These are phyloP conservation scores for Stephania yunnanensis DNA, from an alignment of 164 flowering plant genomes.

Conservation along the genomic window DNA sequence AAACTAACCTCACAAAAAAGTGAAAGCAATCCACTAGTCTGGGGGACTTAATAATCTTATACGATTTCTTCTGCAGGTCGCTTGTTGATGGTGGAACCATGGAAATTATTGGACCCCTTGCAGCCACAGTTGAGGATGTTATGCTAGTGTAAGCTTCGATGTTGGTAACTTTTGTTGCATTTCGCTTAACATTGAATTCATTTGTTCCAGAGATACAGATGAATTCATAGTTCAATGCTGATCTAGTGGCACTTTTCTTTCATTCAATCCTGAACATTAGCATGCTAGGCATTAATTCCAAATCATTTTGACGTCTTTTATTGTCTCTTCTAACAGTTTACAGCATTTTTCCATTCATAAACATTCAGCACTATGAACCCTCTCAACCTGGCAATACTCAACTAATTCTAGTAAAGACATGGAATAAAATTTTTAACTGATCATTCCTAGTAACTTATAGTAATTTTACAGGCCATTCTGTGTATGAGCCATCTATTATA, in stretches of 20 bases:
- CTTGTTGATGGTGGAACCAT: slow-evolving; percentile 79
- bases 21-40: not conserved
- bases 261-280: not conserved
- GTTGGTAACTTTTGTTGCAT: not conserved
- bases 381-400: not conserved
- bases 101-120: slow-evolving; percentile 81
- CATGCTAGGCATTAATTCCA: not conserved
- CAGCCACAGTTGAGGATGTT: slow-evolving; percentile 87
- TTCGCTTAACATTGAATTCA: not conserved
- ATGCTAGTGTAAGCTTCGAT: slow-evolving; percentile 68
- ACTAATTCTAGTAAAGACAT: not conserved
- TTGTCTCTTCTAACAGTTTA: too few relatives aligned
- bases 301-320: not conserved
- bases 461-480: too few relatives aligned
- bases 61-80: slow-evolving; percentile 39
- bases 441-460: too few relatives aligned
- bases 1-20: not conserved
- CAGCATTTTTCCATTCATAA: not conserved
- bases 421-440: too few relatives aligned
- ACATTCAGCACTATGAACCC: not conserved
- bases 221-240: not conserved
- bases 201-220: not conserved
- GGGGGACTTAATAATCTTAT: not conserved
- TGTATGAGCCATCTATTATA: too few relatives aligned
- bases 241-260: not conserved